Conservation (phyloP, 352 stramenopile genomes). For the Globisporangium paroecandrum region DNA sequence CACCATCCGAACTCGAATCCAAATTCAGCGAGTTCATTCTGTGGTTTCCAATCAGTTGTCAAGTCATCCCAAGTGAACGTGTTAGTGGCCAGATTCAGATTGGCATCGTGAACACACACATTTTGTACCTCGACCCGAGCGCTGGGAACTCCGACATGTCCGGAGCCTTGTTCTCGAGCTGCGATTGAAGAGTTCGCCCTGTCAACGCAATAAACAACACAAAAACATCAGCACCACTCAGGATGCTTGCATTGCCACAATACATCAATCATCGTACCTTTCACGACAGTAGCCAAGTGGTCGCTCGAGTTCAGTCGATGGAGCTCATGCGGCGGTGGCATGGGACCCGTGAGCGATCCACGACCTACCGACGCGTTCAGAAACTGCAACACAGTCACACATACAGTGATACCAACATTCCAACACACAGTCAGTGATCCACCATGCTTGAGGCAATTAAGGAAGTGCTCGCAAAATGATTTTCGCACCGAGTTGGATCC, state of each 20-base stretch:
- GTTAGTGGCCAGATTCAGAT: neutral
- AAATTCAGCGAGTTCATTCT: constrained; percentile 64
- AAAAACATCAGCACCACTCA: neutral
- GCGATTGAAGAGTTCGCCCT: constrained; percentile 53
- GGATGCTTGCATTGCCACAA: neutral
- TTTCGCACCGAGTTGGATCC: constrained; percentile 38
- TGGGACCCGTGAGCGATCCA: constrained; percentile 21
- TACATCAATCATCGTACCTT: constrained; percentile 20
- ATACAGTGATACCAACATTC: neutral
- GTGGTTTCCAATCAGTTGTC: neutral
- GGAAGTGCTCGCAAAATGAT: neutral
- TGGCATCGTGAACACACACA: neutral
- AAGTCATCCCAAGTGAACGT: neutral
- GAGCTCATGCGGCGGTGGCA: constrained; percentile 44
- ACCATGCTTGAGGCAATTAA: neutral
- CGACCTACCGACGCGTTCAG: constrained; percentile 38
- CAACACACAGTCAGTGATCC: neutral
- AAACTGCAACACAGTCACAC: constrained; percentile 36
- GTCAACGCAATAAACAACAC: neutral
- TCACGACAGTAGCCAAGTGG: constrained; percentile 27
- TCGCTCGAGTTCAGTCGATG: constrained; percentile 59
- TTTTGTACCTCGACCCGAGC: constrained; percentile 48
- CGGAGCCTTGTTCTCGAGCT: constrained; percentile 61
- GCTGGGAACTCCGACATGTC: constrained; percentile 86
- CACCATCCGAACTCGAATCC: constrained; percentile 33